phyloP scores from a whole-genome alignment of 2,329 filamentous ascomycete genomes.

The Rhinocladiella mackenziei region DNA sequence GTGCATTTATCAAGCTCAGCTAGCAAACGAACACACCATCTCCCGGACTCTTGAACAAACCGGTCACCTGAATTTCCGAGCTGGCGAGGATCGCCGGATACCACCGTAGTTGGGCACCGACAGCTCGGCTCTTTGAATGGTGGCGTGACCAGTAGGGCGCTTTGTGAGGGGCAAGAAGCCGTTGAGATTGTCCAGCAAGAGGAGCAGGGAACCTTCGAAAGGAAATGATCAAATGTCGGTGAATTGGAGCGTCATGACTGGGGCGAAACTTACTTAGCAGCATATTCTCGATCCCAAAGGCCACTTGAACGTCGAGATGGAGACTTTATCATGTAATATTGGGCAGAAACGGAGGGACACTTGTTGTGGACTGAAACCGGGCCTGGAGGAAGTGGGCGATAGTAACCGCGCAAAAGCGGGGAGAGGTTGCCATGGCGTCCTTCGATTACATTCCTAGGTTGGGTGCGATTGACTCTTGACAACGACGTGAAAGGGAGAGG shows the following conservation, averaged over 20 bases:
- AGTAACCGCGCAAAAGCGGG: background rate
- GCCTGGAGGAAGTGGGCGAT: background rate
- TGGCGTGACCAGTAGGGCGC: background rate
- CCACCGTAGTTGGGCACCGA: constrained; percentile 11
- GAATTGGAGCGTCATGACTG: background rate
- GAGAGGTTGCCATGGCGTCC: background rate
- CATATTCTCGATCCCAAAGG: no score
- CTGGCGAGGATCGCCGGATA: constrained; percentile 6
- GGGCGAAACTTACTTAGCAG: no score
- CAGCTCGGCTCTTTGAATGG: background rate
- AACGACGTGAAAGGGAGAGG: no score
- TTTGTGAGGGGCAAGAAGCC: background rate
- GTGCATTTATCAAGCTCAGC: background rate
- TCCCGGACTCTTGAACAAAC: no score
- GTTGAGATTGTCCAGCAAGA: background rate
- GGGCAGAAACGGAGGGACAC: constrained; percentile 1
- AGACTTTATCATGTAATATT: background rate
- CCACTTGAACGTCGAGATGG: background rate
- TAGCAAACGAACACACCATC: no score
- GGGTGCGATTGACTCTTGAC: no score
- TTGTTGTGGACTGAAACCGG: background rate
- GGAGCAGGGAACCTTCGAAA: background rate
- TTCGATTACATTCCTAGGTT: no score
- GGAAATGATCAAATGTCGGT: background rate
- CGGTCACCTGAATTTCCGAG: background rate